Conservation (phyloP, 2,329 filamentous ascomycete genomes). For the Fusarium pseudograminearum region DNA sequence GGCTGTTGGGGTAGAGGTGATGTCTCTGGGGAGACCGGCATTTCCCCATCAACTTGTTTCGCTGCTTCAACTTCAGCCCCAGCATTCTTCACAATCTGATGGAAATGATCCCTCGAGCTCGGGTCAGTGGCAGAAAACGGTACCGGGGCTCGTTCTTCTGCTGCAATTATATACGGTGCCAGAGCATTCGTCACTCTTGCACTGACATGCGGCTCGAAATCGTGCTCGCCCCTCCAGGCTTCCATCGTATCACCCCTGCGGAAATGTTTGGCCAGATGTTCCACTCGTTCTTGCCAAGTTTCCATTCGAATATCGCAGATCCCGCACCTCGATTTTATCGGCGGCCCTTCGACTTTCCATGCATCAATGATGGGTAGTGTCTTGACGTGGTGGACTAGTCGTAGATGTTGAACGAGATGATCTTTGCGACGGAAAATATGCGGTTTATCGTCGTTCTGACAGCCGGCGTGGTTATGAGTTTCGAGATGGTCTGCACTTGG, state of each 20-base stretch:
- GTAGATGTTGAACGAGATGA: slow-evolving; percentile 50
- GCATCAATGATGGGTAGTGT: slow-evolving; percentile 54
- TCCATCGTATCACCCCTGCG: slow-evolving; percentile 46
- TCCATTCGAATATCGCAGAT: slow-evolving; percentile 45
- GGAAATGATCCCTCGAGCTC: slow-evolving; percentile 39
- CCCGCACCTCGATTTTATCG: slow-evolving; percentile 48
- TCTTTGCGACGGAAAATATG: slow-evolving; percentile 49
- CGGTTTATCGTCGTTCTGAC: slow-evolving; percentile 12
- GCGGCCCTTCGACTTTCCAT: slow-evolving; percentile 46
- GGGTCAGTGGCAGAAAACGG: slow-evolving; percentile 48
- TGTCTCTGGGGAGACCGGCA: background rate
- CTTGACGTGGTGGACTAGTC: slow-evolving; percentile 52
- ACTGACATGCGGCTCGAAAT: slow-evolving; percentile 42
- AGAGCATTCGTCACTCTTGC: slow-evolving; percentile 43
- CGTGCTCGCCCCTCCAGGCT: slow-evolving; percentile 48
- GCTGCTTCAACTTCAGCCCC: background rate
- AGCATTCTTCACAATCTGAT: slow-evolving; percentile 27
- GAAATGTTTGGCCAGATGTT: slow-evolving; percentile 49
- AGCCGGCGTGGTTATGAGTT: slow-evolving; percentile 37
- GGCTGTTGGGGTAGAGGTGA: background rate
- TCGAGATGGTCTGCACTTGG: slow-evolving; percentile 43
- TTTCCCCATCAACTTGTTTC: rapidly evolving
- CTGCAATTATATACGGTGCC: slow-evolving; percentile 46
- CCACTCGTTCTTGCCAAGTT: slow-evolving; percentile 47
- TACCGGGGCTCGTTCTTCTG: slow-evolving; percentile 38